Conservation (phyloP, 2,329 filamentous ascomycete genomes). For the Madurella mycetomatis region DNA sequence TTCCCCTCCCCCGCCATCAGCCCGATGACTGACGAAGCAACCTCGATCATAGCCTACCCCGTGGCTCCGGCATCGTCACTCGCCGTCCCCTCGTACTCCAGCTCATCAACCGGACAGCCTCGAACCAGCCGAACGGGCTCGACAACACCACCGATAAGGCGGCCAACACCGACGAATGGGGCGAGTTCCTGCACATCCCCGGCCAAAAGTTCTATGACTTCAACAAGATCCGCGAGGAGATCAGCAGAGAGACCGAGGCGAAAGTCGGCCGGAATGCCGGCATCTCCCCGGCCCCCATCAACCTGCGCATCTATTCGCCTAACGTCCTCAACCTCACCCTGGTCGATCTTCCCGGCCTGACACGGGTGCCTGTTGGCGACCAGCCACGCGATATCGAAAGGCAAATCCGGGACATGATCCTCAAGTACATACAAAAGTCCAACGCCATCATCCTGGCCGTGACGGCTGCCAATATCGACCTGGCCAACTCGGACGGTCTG, state of each 20-base stretch:
- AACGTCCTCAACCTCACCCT: slow-evolving; percentile 96
- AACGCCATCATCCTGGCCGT: slow-evolving; percentile 98
- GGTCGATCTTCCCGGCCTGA: slow-evolving; percentile 93
- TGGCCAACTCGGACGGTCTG: slow-evolving; percentile 96
- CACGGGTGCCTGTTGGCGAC: slow-evolving; percentile 93
- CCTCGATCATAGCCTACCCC: slow-evolving; percentile 65
- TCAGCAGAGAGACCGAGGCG: slow-evolving; percentile 89
- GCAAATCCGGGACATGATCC: slow-evolving; percentile 95
- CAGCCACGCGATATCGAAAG: slow-evolving; percentile 94
- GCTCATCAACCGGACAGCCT: slow-evolving; percentile 82
- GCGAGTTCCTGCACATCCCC: slow-evolving; percentile 96
- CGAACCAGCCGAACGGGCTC: slow-evolving; percentile 66
- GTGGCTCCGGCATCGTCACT: slow-evolving; percentile 96
- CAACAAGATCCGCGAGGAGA: slow-evolving; percentile 97
- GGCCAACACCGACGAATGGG: slow-evolving; percentile 93
- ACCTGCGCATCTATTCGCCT: slow-evolving; percentile 95
- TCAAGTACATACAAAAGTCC: slow-evolving; percentile 97
- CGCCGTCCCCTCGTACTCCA: slow-evolving; percentile 93
- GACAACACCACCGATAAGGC: slow-evolving; percentile 71
- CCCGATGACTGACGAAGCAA: slow-evolving; percentile 13
- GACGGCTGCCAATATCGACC: slow-evolving; percentile 92
- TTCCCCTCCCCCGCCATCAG: slow-evolving; percentile 14
- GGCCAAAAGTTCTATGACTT: slow-evolving; percentile 98
- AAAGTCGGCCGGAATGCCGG: slow-evolving; percentile 96
- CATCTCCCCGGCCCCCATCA: slow-evolving; percentile 95